Evolutionary conservation across 768 basidiomycete genomes (phyloP), one percentile per base, ranked within the genome.

Genomic region (Tulasnella sp.): DNA sequence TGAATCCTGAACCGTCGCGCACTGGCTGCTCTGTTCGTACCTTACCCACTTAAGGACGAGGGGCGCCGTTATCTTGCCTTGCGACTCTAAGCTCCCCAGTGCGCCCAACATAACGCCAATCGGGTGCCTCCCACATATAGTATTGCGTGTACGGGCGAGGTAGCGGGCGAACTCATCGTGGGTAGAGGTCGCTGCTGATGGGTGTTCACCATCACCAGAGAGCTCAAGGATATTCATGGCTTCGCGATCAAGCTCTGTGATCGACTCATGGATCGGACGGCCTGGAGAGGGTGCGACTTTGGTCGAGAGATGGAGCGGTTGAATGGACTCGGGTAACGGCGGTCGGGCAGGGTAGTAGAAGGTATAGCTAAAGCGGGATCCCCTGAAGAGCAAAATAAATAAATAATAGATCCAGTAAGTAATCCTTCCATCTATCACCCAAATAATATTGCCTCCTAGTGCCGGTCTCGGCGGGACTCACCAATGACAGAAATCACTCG

Each of bases 401-500:
- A n/a, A n/a, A 5, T 15, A 15, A 38, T 15, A 38, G 15, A 38
- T 5, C 34, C 15, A 15, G 34, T 38, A 5, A 38, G 15, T 38
- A 5, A 38, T 38, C 34, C 15, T 5, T n/a, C n/a, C n/a, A n/a
- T n/a, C n/a, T n/a, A n/a, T n/a, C n/a, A n/a, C n/a, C n/a, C n/a
- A n/a, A n/a, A n/a, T n/a, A n/a, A n/a, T n/a, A n/a, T n/a, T n/a
- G n/a, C n/a, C n/a, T n/a, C n/a, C n/a, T n/a, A n/a, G n/a, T n/a
- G n/a, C n/a, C n/a, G n/a, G n/a, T n/a, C n/a, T n/a, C n/a, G n/a
- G n/a, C n/a, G n/a, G n/a, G n/a, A 64, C 80, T 63, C 56, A 93
- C 94, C 96, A 99, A 70, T 99, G 96, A 68, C 96, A 98, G 70
- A 99, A 99, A 71, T 99, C 96, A 61, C 88, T 90, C 3, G 94